These are phyloP conservation scores for Pythium aphanidermatum DNA, from an alignment of 352 stramenopile genomes.

Conservation along the genomic window DNA sequence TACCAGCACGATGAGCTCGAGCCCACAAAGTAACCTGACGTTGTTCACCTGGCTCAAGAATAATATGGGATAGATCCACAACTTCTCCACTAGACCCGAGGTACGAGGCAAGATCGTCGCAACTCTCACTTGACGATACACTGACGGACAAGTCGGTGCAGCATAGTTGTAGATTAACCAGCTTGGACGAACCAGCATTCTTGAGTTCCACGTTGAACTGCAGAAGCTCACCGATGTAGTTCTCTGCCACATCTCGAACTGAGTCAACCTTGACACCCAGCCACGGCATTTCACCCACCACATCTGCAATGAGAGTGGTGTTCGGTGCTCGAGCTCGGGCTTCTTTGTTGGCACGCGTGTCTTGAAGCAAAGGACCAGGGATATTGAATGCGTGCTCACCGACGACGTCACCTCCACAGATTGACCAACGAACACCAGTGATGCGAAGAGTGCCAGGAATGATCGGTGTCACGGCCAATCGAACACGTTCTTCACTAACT, in stretches of 20 bases:
- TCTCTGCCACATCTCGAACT: conserved; percentile 23
- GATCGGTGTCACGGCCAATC: conserved; percentile 55
- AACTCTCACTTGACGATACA: conserved; percentile 15
- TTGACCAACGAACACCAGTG: conserved; percentile 73
- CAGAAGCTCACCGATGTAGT: conserved; percentile 61
- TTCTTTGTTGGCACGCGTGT: conserved; percentile 71
- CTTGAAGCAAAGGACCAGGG: conserved; percentile 69
- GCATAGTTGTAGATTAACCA: conserved; percentile 52
- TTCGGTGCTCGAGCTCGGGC: conserved; percentile 66
- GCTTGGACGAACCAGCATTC: conserved; percentile 47
- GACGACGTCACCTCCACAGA: conserved; percentile 74
- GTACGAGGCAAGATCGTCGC: conserved; percentile 32
- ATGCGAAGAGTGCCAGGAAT: conserved; percentile 53
- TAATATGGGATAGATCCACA: conserved; percentile 44
- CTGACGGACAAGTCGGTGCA: conserved; percentile 64
- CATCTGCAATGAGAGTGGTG: conserved; percentile 63
- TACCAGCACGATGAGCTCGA: conserved; percentile 29
- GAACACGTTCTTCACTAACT: conserved; percentile 69
- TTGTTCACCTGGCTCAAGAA: conserved; percentile 43
- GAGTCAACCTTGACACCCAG: conserved; percentile 61
- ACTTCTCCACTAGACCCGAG: conserved; percentile 64
- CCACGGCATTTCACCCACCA: conserved; percentile 74
- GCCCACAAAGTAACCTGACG: conserved; percentile 49
- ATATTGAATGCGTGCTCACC: conserved; percentile 81
- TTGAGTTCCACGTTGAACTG: conserved; percentile 40